Evolutionary conservation across 1,139 yeast genomes (phyloP).

Genomic region (Protomyces pachydermus): DNA sequence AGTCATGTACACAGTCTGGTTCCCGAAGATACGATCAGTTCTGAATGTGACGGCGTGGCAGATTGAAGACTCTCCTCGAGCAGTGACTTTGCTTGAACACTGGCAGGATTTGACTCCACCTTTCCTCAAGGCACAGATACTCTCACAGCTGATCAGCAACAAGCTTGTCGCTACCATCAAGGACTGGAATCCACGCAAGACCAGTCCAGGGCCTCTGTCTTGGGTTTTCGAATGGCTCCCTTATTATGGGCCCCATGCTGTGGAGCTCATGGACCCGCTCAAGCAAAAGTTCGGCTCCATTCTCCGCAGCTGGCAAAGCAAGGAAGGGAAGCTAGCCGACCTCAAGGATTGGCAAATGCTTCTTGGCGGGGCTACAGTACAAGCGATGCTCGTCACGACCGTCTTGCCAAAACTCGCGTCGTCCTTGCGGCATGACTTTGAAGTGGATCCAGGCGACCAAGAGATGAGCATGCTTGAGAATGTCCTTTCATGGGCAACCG

Average conservation of each 20-base stretch:
- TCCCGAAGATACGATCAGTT: constrained; percentile 38
- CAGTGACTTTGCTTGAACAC: constrained; percentile 41
- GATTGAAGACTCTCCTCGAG: constrained; percentile 42
- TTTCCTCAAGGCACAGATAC: constrained; percentile 37
- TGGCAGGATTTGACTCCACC: constrained; percentile 45
- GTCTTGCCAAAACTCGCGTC: constrained; percentile 42
- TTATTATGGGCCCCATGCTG: constrained; percentile 36
- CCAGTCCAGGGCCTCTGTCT: constrained; percentile 17
- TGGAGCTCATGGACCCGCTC: constrained; percentile 37
- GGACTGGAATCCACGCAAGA: constrained; percentile 40
- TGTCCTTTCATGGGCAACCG: constrained; percentile 37
- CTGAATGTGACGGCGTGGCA: constrained; percentile 33
- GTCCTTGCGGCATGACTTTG: constrained; percentile 34
- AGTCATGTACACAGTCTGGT: constrained; percentile 41
- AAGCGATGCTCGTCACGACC: constrained; percentile 34
- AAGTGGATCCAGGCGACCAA: constrained; percentile 39
- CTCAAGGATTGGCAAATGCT: constrained; percentile 43
- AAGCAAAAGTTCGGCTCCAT: constrained; percentile 38
- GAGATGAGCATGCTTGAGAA: constrained; percentile 33
- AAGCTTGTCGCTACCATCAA: constrained; percentile 40
- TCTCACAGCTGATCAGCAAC: constrained; percentile 41
- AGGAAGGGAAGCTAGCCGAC: constrained; percentile 37
- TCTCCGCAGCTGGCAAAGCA: constrained; percentile 41
- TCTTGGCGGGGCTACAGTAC: constrained; percentile 39
- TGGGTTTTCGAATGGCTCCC: constrained; percentile 50